Base-by-base conservation (phyloP, 148 eudicot genomes). In the Rhododendron williamsianum region DNA sequence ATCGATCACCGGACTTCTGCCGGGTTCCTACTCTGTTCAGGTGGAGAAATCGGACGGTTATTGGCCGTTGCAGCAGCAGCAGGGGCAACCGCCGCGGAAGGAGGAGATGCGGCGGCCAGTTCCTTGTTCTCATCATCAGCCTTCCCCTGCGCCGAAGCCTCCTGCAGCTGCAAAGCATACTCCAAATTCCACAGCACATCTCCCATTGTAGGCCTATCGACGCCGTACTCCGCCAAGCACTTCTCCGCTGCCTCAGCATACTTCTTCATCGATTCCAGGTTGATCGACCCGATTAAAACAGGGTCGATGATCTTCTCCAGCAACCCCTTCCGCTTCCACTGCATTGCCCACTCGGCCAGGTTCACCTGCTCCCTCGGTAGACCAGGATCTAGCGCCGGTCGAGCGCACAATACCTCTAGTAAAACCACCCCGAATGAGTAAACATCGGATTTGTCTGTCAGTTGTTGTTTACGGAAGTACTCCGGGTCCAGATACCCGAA, bases 401-500 rank as follows among this genome's bases (percentile, higher is more conserved):
- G 86, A 3, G 98, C 98, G 76, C 98, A 97, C n/a, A 97, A 74
- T 1, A 90, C 98, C 88, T 97, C 98, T 1, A 97, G 90, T 8
- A 97, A 89, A 41, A 97, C 98, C 0, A 97, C 98, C 7, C 98
- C 99, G 27, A 97, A 97, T 0, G 99, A 96, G 88, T 96, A 94
- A 11, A 96, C 99, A 48, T 96, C 99, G 0, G 99, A 96, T 60
- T 96, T 96, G 27, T 96, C 98, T 0, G 99, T 96, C 7, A 96
- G 90, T 52, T 96, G 99, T 78, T 96, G 98, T 80, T 95, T 94
- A 25, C 98, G 86, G 89, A 96, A 96, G 88, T 96, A 96, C 86
- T 96, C 99, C 0, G 99, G 99, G 78, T 96, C 99, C 1, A 96
- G 91, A 51, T 96, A 96, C 74, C 99, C 98, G 45, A 96, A 96